Percentiles rank a stretch among this genome's conserved stretches.
Conservation (phyloP, 2,329 filamentous ascomycete species). For the Scedosporium minutisporum region DNA sequence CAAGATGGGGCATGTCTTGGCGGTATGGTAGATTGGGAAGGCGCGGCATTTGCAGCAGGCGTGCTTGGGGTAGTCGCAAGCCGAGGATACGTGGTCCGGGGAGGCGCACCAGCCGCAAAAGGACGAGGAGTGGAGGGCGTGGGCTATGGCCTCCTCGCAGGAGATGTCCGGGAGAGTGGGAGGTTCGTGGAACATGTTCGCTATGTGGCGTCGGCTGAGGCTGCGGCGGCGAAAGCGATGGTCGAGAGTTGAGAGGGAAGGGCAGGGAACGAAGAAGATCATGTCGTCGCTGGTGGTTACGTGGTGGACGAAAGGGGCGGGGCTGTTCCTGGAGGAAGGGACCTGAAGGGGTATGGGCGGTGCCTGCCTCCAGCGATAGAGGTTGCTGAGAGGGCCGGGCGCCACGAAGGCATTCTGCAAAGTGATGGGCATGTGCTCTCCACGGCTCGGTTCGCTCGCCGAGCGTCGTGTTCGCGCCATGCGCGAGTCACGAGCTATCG, state of each 20-base stretch:
- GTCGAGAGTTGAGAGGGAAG: conserved; percentile 18
- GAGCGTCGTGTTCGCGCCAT: neutral
- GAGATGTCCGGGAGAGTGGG: neutral
- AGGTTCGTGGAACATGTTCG: conserved; percentile 23
- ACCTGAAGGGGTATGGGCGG: no score
- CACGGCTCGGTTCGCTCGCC: neutral
- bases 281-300: neutral
- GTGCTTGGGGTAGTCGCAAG: conserved; percentile 19
- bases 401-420: neutral
- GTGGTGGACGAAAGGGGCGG: neutral
- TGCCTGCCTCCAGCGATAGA: no score
- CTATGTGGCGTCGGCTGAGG: conserved; percentile 24
- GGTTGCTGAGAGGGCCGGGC: neutral
- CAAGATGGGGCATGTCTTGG: conserved; percentile 19
- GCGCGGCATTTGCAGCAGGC: conserved; percentile 28
- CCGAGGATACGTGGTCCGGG: neutral
- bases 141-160: neutral
- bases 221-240: conserved; percentile 23
- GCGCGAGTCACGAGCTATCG: neutral
- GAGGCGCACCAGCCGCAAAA: neutral
- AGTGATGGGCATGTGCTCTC: neutral
- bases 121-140: neutral
- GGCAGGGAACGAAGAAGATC: neutral
- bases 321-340: neutral
- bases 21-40: conserved; percentile 26